phyloP scores from a whole-genome alignment of 306 rosid genomes.

The Acacia crassicarpa region DNA sequence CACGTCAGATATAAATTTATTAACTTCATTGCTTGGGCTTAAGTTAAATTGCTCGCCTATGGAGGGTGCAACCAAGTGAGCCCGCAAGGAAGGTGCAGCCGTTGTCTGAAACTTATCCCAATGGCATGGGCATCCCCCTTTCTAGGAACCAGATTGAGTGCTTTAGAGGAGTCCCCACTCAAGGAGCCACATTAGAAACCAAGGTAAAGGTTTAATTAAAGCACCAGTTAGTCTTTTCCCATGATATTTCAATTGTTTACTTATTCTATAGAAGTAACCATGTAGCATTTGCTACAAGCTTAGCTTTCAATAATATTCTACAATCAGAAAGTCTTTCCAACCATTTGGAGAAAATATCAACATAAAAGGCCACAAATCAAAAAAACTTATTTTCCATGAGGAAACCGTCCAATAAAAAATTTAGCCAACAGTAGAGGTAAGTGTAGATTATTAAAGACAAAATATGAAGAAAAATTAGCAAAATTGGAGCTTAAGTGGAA shows the following conservation, averaged over 20 bases:
- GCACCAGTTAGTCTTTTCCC: neutral
- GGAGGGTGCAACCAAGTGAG: no score
- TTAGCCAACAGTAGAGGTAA: neutral
- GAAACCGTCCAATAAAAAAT: neutral
- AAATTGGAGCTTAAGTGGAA: neutral
- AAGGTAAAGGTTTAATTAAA: constrained; percentile 1
- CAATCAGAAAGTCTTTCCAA: constrained; percentile 11
- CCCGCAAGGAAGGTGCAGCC: no score
- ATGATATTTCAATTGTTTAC: neutral
- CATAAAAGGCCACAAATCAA: neutral
- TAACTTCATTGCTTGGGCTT: no score
- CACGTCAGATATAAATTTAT: no score
- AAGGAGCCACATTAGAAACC: no score
- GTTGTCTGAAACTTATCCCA: no score
- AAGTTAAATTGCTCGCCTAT: no score
- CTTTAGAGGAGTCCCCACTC: no score
- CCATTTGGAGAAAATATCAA: neutral
- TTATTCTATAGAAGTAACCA: neutral
- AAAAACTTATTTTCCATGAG: neutral
- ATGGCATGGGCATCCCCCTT: no score
- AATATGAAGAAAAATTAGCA: neutral
- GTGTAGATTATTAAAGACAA: neutral
- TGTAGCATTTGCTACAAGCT: neutral
- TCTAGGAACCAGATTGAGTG: no score
- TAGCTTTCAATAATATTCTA: neutral